These are phyloP conservation scores for Fusarium domesticum DNA, from an alignment of 2,329 filamentous ascomycete species.

Conservation along the genomic window DNA sequence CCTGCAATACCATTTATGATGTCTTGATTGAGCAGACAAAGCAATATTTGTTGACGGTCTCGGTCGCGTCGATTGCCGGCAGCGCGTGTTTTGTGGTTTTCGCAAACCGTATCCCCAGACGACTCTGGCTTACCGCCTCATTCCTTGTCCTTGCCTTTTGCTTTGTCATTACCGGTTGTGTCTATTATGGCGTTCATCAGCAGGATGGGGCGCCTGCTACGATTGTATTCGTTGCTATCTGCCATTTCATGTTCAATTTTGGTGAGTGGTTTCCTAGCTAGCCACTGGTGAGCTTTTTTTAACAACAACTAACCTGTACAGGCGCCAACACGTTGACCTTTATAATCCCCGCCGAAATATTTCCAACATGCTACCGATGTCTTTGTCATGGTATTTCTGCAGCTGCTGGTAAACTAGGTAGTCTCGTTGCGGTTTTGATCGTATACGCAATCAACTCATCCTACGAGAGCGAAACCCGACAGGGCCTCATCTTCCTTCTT, in stretches of 20 bases:
- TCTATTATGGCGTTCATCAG: constrained; percentile 48
- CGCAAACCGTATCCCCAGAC: constrained; percentile 47
- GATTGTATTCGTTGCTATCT: constrained; percentile 50
- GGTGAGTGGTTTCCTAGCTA: constrained; percentile 33
- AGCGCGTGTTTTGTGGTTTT: constrained; percentile 48
- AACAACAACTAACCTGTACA: constrained; percentile 22
- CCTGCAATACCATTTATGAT: constrained; percentile 52
- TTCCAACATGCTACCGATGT: constrained; percentile 61
- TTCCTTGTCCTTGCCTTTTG: constrained; percentile 46
- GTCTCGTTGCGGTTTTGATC: constrained; percentile 50
- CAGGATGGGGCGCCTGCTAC: constrained; percentile 43
- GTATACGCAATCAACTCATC: constrained; percentile 49
- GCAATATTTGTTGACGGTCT: constrained; percentile 52
- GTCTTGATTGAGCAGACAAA: constrained; percentile 51
- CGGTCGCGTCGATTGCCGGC: constrained; percentile 49
- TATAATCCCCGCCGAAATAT: constrained; percentile 62
- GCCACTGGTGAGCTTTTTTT: not conserved
- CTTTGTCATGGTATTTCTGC: constrained; percentile 62
- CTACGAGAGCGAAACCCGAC: constrained; percentile 41
- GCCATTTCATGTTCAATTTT: constrained; percentile 55
- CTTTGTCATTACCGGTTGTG: constrained; percentile 48
- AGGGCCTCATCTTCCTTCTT: constrained; percentile 50
- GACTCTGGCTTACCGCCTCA: constrained; percentile 48
- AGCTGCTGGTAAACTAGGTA: constrained; percentile 57
- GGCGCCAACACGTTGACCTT: constrained; percentile 62